These are phyloP conservation scores for Trichoderma orchidacearum DNA, from an alignment of 495 filamentous ascomycete genomes.

Conservation along the genomic window DNA sequence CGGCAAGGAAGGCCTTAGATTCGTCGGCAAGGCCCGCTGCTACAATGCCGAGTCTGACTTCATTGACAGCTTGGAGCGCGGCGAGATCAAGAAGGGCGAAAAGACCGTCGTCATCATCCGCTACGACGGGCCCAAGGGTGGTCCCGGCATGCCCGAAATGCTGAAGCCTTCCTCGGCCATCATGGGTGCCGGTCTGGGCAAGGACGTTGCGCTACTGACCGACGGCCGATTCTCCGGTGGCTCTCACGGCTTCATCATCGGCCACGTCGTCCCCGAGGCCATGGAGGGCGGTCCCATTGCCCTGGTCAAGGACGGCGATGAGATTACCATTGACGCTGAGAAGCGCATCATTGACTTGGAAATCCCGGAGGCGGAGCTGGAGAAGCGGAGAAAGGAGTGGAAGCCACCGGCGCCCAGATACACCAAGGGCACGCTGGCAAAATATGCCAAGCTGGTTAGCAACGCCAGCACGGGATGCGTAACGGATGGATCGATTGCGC, in stretches of 20 bases:
- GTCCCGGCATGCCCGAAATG: slow-evolving; percentile 82
- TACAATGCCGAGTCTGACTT: slow-evolving; percentile 80
- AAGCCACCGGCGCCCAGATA: slow-evolving; percentile 53
- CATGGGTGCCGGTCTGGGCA: slow-evolving; percentile 73
- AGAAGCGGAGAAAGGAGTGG: slow-evolving; percentile 48
- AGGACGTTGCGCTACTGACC: slow-evolving; percentile 71
- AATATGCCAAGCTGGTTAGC: slow-evolving; percentile 56
- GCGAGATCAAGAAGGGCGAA: slow-evolving; percentile 87
- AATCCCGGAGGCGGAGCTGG: slow-evolving; percentile 50
- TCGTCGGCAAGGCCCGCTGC: slow-evolving; percentile 76
- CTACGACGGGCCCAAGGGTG: slow-evolving; percentile 78
- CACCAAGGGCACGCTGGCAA: slow-evolving; percentile 58
- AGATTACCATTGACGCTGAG: slow-evolving; percentile 60
- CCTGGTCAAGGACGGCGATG: slow-evolving; percentile 54
- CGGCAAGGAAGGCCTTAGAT: slow-evolving; percentile 85
- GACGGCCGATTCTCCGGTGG: slow-evolving; percentile 70
- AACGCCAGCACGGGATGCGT: slow-evolving; percentile 74
- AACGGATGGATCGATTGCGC: slow-evolving; percentile 38
- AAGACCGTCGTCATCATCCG: slow-evolving; percentile 97
- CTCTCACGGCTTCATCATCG: slow-evolving; percentile 67
- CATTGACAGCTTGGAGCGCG: slow-evolving; percentile 60
- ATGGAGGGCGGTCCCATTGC: slow-evolving; percentile 57
- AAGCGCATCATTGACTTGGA: slow-evolving; percentile 44
- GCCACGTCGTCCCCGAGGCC: slow-evolving; percentile 60
- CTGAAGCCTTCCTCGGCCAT: slow-evolving; percentile 70